These are phyloP conservation scores for Diplocarpon rosae DNA, from an alignment of 2,329 filamentous ascomycete genomes.

Conservation along the genomic window DNA sequence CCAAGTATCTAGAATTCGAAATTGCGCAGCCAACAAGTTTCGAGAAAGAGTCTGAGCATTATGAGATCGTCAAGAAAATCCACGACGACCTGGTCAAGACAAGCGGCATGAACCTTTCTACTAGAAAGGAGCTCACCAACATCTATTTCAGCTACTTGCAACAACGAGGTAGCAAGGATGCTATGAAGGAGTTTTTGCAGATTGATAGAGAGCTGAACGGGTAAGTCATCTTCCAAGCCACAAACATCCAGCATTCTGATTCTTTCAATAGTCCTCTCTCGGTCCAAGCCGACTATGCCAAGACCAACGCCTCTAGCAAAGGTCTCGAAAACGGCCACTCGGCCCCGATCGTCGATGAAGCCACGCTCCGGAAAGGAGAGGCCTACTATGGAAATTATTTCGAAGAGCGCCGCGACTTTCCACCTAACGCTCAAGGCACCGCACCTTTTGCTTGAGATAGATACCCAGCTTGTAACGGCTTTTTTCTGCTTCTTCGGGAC, in stretches of 20 bases:
- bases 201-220: slow-evolving; percentile 84
- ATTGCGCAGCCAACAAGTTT: slow-evolving; percentile 64
- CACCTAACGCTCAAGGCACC: slow-evolving; percentile 21
- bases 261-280: slow-evolving; percentile 30
- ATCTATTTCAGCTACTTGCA: slow-evolving; percentile 77
- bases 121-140: slow-evolving; percentile 65
- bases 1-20: slow-evolving; percentile 81
- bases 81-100: slow-evolving; percentile 64
- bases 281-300: slow-evolving; percentile 28
- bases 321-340: slow-evolving; percentile 33
- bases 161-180: slow-evolving; percentile 68
- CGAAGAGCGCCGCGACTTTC: slow-evolving; percentile 23
- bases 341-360: slow-evolving; percentile 32
- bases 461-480: background rate
- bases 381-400: slow-evolving; percentile 35
- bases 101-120: slow-evolving; percentile 54
- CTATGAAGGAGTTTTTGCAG: slow-evolving; percentile 75
- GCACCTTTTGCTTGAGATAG: slow-evolving; percentile 17
- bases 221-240: slow-evolving; percentile 33
- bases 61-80: slow-evolving; percentile 68
- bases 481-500: background rate
- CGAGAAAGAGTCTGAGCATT: slow-evolving; percentile 52
- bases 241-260: slow-evolving; percentile 8
- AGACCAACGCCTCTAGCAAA: slow-evolving; percentile 24
- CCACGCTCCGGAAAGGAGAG: slow-evolving; percentile 32